Evolutionary conservation across 2,329 filamentous ascomycete genomes (phyloP), one percentile per base, ranked within the genome.

Genomic region (Orbilia javanica): DNA sequence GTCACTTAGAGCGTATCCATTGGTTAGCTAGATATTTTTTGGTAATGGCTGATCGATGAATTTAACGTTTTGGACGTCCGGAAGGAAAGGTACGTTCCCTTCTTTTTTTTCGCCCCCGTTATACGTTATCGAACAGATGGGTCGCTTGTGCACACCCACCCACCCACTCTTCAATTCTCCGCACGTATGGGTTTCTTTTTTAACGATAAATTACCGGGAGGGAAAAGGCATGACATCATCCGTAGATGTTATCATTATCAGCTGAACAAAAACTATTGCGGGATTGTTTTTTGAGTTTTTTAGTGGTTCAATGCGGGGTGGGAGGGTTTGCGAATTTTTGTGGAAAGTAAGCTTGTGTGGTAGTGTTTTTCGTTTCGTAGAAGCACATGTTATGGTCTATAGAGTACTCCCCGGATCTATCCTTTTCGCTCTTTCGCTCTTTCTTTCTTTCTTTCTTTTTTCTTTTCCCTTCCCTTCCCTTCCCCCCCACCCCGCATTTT

Each of bases 141-240:
- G n/a, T n/a, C n/a, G n/a, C 13, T n/a, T n/a, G n/a, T n/a, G n/a
- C n/a, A n/a, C n/a, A n/a, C 36, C 10, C 8, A 13, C 36, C 10
- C 36, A 6, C 4, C 34, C 34, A 4, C 34, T 11, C 34, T 36
- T 36, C 7, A 36, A 10, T 36, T 39, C 36, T 11, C 36, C 36
- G n/a, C 3, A 39, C 11, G 11, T n/a, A n/a, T n/a, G n/a, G n/a
- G n/a, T n/a, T n/a, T n/a, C n/a, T n/a, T n/a, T n/a, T n/a, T 15
- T 39, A 36, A 57, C 52, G 52, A 57, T 57, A 57, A 57, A 57
- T 36, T 34, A 31, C 52, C 52, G 52, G 52, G 52, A 36, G 20
- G 29, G 25, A 44, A 44, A 20, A 20, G 20, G n/a, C 25, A 57
- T 57, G 29, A 57, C 52, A 57, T 57, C 52, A 57, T 36, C 29